These are phyloP conservation scores for Pestalotiopsis sp. DNA, from an alignment of 2,329 filamentous ascomycete species.

Conservation along the genomic window DNA sequence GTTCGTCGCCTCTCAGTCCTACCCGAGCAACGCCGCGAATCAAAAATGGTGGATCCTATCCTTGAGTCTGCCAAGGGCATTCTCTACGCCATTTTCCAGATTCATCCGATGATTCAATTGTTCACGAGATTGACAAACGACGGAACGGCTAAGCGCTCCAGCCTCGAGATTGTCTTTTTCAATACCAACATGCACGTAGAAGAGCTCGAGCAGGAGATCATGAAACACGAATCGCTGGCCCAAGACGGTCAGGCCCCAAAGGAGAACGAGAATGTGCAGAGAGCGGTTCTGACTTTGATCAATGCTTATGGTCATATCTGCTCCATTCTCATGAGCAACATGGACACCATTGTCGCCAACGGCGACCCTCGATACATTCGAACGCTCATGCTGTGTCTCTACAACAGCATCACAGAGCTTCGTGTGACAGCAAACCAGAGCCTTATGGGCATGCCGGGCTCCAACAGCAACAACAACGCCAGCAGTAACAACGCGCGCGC, in stretches of 20 bases:
- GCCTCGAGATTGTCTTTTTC: slow-evolving; percentile 68
- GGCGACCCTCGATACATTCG: slow-evolving; percentile 69
- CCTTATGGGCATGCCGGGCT: slow-evolving; percentile 24
- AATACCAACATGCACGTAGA: slow-evolving; percentile 69
- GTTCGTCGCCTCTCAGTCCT: slow-evolving; percentile 65
- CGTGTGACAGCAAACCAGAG: slow-evolving; percentile 50
- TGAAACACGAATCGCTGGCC: slow-evolving; percentile 59
- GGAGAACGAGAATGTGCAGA: slow-evolving; percentile 66
- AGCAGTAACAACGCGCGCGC: slow-evolving; percentile 10
- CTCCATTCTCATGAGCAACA: slow-evolving; percentile 60
- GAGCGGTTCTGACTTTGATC: slow-evolving; percentile 65
- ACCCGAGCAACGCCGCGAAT: slow-evolving; percentile 65
- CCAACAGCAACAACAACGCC: slow-evolving; percentile 1
- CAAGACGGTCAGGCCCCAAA: slow-evolving; percentile 50
- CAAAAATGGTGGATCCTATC: slow-evolving; percentile 61
- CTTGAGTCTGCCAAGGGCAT: slow-evolving; percentile 69
- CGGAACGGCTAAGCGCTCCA: slow-evolving; percentile 62
- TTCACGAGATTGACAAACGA: slow-evolving; percentile 65
- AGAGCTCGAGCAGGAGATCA: slow-evolving; percentile 66
- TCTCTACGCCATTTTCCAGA: slow-evolving; percentile 68
- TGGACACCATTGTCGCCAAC: slow-evolving; percentile 66
- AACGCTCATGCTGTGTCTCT: slow-evolving; percentile 64
- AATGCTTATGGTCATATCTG: slow-evolving; percentile 69
- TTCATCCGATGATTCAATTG: slow-evolving; percentile 69
- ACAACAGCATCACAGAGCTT: slow-evolving; percentile 70